A percentile compares a stretch with the other conserved stretches of the same genome.
These are phyloP conservation scores for Smittium culicis DNA, from an alignment of 371 early-diverging fungal species.

Conservation along the genomic window DNA sequence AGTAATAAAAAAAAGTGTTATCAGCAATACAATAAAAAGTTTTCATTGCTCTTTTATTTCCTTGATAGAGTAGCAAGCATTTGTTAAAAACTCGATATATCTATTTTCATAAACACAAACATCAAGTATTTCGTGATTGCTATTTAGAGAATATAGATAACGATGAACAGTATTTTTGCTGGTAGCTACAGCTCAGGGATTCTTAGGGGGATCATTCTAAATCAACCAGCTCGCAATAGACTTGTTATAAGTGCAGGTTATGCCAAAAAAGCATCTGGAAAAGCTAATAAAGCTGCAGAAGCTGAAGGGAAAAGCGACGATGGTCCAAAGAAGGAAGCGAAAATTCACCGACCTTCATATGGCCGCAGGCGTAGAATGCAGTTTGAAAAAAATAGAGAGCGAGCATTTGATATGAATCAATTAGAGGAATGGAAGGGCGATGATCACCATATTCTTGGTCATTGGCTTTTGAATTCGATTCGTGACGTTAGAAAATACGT, in stretches of 20 bases:
- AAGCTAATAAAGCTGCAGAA: not conserved
- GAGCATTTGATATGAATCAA: conserved; percentile 16
- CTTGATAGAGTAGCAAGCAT: too few relatives aligned
- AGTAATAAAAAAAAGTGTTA: too few relatives aligned
- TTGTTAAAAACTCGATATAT: too few relatives aligned
- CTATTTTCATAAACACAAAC: too few relatives aligned
- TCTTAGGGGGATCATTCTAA: not conserved
- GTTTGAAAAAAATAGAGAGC: conserved; percentile 13
- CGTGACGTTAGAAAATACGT: conserved; percentile 30
- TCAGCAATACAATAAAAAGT: too few relatives aligned
- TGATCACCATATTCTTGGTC: conserved; percentile 28
- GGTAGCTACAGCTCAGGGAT: too few relatives aligned
- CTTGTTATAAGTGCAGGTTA: not conserved
- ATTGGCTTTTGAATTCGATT: conserved; percentile 24
- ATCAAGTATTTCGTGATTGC: too few relatives aligned
- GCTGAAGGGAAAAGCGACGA: not conserved
- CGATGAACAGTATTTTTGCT: too few relatives aligned
- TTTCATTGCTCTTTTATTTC: too few relatives aligned
- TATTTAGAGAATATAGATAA: too few relatives aligned
- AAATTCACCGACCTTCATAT: not conserved
- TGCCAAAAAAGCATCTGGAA: not conserved
- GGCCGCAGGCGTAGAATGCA: conserved; percentile 8
- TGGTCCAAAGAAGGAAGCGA: not conserved
- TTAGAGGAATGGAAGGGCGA: conserved; percentile 16
- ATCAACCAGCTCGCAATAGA: not conserved